Evolutionary conservation across 352 stramenopile species (phyloP).

Genomic region (Phytopythium litorale): DNA sequence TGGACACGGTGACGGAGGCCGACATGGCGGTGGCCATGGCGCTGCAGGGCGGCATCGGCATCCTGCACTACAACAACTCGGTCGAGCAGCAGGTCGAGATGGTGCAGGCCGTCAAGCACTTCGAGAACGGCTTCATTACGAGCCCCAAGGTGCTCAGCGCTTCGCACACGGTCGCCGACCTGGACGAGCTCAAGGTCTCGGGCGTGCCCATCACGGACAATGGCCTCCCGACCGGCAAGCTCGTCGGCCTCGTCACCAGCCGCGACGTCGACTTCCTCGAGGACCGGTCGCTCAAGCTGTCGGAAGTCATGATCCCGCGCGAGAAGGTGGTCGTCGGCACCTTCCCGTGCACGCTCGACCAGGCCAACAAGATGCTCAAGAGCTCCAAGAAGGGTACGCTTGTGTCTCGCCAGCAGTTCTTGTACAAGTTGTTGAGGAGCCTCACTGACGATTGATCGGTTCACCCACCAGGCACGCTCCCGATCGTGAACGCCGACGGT

Average conservation of each 20-base stretch:
- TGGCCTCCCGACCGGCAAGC: conserved; percentile 92
- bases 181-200: conserved; percentile 93
- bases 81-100: conserved; percentile 92
- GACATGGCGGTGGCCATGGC: conserved; percentile 99
- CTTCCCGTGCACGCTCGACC: conserved; percentile 91
- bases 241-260: conserved; percentile 97
- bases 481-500: conserved; percentile 95
- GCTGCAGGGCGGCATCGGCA: conserved; percentile 96
- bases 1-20: conserved; percentile 99
- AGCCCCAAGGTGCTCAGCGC: conserved; percentile 95
- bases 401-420: too few relatives aligned
- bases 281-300: conserved; percentile 70
- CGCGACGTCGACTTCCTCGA: conserved; percentile 98
- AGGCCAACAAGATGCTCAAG: conserved; percentile 97
- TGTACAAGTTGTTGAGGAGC: not conserved
- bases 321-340: conserved; percentile 86
- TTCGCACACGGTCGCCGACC: conserved; percentile 90
- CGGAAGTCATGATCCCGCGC: conserved; percentile 73
- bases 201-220: conserved; percentile 97
- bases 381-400: conserved; percentile 93
- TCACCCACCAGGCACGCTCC: conserved; percentile 77
- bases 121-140: conserved; percentile 99
- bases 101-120: conserved; percentile 93
- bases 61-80: conserved; percentile 98
- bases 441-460: not conserved